Percentiles rank a stretch among this genome's conserved stretches.
phyloP scores from a whole-genome alignment of 2,329 filamentous ascomycete species.

The Fusarium palustre region DNA sequence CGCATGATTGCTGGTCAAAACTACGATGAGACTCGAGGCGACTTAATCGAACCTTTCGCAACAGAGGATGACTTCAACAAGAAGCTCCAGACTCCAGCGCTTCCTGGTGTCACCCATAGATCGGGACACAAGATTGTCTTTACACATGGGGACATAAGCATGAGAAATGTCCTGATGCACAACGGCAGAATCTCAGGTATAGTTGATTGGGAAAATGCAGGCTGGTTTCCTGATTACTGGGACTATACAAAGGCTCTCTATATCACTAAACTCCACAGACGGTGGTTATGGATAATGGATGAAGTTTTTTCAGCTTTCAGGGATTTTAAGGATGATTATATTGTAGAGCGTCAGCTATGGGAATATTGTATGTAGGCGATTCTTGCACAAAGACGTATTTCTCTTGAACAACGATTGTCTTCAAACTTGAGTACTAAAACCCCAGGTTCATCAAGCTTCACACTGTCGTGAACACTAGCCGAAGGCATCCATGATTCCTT shows the following conservation, averaged over 20 bases:
- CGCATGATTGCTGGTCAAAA: neutral
- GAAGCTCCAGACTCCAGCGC: neutral
- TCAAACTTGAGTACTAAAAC: rapidly evolving
- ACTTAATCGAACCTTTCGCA: neutral
- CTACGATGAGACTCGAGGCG: neutral
- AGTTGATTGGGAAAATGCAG: neutral
- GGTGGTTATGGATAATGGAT: neutral
- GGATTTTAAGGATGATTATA: neutral
- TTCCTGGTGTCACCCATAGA: neutral
- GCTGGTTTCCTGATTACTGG: neutral
- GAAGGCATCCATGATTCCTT: too few species aligned
- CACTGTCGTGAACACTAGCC: too few species aligned
- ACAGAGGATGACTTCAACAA: neutral
- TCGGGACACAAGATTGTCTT: neutral
- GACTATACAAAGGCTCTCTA: neutral
- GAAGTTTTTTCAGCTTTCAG: neutral
- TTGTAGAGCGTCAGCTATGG: neutral
- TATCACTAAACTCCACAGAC: neutral
- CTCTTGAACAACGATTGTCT: too few species aligned
- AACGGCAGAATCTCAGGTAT: neutral
- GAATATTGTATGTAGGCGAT: neutral
- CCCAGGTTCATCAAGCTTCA: too few species aligned
- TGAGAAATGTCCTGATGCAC: neutral
- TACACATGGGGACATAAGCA: neutral
- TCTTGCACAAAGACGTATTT: too few species aligned